phyloP scores from a whole-genome alignment of 345 rosid species.

The Eucalyptus erythrocorys region DNA sequence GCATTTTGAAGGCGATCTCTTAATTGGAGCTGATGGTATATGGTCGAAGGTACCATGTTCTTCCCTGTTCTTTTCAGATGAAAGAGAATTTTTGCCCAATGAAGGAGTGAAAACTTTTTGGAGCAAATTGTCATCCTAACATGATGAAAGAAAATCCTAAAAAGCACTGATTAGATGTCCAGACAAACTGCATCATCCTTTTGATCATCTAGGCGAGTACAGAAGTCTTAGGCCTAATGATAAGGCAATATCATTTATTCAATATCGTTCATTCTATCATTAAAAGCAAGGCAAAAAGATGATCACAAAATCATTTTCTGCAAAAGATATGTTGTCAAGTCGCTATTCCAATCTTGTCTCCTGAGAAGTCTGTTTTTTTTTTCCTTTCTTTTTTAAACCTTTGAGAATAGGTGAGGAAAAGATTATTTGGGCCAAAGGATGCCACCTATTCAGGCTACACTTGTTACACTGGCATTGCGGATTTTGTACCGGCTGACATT shows the following conservation, averaged over 20 bases:
- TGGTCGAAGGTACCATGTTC: conserved; percentile 68
- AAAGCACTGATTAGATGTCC: background rate
- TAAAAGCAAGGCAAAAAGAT: background rate
- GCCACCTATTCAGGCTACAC: conserved; percentile 79
- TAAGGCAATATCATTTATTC: background rate
- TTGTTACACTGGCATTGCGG: conserved; percentile 93
- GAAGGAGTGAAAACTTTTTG: background rate
- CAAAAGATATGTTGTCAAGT: background rate
- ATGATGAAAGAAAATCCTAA: background rate
- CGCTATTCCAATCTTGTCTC: background rate
- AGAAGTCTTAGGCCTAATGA: background rate
- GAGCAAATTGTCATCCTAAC: background rate
- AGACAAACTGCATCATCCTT: background rate
- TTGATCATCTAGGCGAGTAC: background rate
- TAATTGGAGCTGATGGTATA: conserved; percentile 95
- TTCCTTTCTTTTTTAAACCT: background rate
- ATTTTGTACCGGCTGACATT: conserved; percentile 83
- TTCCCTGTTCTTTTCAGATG: background rate
- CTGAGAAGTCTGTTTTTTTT: background rate
- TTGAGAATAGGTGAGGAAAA: conserved; percentile 58
- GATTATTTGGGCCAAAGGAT: conserved; percentile 68
- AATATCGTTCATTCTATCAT: background rate
- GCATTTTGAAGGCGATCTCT: conserved; percentile 65
- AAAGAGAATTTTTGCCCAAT: background rate
- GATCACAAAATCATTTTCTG: background rate